Base-by-base conservation (phyloP, 768 basidiomycete genomes). In the Russula abietina region DNA sequence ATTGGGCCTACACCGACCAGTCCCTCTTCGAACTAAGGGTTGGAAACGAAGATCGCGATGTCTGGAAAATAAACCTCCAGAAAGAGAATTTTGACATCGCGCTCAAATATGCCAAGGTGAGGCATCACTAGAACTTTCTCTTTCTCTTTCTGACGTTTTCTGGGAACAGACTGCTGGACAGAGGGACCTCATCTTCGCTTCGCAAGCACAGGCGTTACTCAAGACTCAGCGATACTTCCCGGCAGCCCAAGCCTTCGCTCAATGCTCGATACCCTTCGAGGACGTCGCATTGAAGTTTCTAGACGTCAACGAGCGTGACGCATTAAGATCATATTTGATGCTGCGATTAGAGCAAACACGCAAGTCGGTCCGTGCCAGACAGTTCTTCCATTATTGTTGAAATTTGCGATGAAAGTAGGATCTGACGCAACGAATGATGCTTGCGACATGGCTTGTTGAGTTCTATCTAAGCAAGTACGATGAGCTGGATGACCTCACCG, bases 361-460 rank as follows among this genome's bases (percentile, higher is more conserved):
- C 60, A 94, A 91, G 75, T 83, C 80, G 53, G 96, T 94, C 61
- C 67, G 88, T 73, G 0, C 22, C 24, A 24, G 32, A 24, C 5
- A 22, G 5, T 11, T 14, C 14, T 22, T 33, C 30, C 4, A 28
- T 32, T 30, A 22, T 26, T 2, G 3, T 51, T 48, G 49, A 30
- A 53, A 46, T 43, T 60, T 14, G 32, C 45, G 43, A 32, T 1
- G 36, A 36, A 52, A 55, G 51, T 60, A 98, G 95, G 93, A 97
- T 69, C 68, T 89, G 43, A 94, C 93, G 0, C 95, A 98, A 72
- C 83, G 97, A 45, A 94, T 94, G 88, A 93, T 98, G 86, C 77
- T 99, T 22, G 95, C 97, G 19, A 98, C 94, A 0, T 99, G 97
- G 97, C 84, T 99, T 14, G 88, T 97, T 33, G 97, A 99, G 73